A percentile compares a stretch with the other conserved stretches of the same genome.
Conservation (phyloP, 2,329 filamentous ascomycete species). For the Alternaria ventricosa region DNA sequence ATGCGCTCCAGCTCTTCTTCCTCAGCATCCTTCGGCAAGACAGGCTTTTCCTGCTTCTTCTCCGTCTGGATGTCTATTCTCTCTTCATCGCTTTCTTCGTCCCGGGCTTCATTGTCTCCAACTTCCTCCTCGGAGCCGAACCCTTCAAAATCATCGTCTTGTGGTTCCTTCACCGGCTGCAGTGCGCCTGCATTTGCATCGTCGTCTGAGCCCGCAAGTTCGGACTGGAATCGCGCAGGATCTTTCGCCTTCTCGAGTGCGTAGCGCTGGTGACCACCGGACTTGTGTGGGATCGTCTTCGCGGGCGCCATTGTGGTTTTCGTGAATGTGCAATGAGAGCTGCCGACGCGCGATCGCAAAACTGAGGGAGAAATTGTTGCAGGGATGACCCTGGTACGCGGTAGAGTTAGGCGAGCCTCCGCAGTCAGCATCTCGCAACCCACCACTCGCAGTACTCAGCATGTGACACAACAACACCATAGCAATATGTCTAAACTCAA, state of each 20-base stretch:
- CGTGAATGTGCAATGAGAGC: conserved; percentile 18
- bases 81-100: conserved; percentile 24
- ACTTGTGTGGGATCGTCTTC: conserved; percentile 28
- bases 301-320: conserved; percentile 38
- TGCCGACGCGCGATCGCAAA: conserved; percentile 27
- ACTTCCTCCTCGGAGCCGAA: conserved; percentile 26
- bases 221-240: conserved; percentile 16
- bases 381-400: conserved; percentile 30
- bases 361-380: conserved; percentile 40
- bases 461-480: neutral
- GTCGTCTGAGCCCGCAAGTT: conserved; percentile 28
- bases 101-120: conserved; percentile 5
- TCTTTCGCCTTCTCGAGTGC: conserved; percentile 19
- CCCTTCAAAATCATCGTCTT: conserved; percentile 35
- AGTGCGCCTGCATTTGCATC: conserved; percentile 33
- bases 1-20: conserved; percentile 87
- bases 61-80: conserved; percentile 29
- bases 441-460: neutral
- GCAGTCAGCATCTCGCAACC: conserved; percentile 16
- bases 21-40: conserved; percentile 74
- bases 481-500: fast-evolving
- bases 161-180: conserved; percentile 23
- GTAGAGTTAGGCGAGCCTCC: conserved; percentile 22
- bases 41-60: conserved; percentile 30
- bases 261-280: conserved; percentile 31